Evolutionary conservation across 257 asterid genomes (phyloP), one percentile per base, ranked within the genome.

Genomic region (Gentiana straminea): DNA sequence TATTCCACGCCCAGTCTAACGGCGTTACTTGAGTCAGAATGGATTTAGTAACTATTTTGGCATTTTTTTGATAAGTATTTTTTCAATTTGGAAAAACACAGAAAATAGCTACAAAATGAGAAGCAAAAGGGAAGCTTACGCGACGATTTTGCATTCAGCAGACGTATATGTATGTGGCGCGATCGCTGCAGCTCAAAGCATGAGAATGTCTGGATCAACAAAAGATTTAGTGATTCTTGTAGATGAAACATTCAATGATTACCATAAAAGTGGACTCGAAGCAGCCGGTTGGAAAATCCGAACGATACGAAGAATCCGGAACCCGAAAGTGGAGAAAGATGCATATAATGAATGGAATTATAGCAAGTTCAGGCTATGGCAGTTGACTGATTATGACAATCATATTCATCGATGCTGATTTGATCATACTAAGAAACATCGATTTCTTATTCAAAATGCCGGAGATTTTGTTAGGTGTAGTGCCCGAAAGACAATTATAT

Each of bases 161-260:
- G 24, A 24, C 24, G 24, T 24, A 24, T 24, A 24, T 24, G 97
- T 86, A 1, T 89, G 97, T 37, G 97, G 97, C 44, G 97, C 97
- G 47, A 89, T 89, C 46, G 84, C 83, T 36, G 96, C 97, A 33
- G 95, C 94, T 0, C 97, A 84, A 65, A 89, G 97, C 69, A 86
- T 89, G 51, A 81, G 88, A 5, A 77, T 86, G 93, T 68, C 73
- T 0, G 97, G 97, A 8, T 86, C 97, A n/a, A 83, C 81, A 7
- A 55, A 84, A 47, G 97, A 89, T 71, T 89, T 89, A 0, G 84
- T 89, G 5, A 89, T 89, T 39, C 97, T 89, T 7, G 97, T 89
- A 2, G 97, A 89, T 37, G 81, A 75, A 13, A 76, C 86, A 1
- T 84, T 89, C 38, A 76, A 87, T 7, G 79, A 70, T 7, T 78